A percentile compares a stretch with the other conserved stretches of the same genome.
Evolutionary conservation across 176 grass and related monocot genomes (phyloP).

Genomic region (Panicum miliaceum): DNA sequence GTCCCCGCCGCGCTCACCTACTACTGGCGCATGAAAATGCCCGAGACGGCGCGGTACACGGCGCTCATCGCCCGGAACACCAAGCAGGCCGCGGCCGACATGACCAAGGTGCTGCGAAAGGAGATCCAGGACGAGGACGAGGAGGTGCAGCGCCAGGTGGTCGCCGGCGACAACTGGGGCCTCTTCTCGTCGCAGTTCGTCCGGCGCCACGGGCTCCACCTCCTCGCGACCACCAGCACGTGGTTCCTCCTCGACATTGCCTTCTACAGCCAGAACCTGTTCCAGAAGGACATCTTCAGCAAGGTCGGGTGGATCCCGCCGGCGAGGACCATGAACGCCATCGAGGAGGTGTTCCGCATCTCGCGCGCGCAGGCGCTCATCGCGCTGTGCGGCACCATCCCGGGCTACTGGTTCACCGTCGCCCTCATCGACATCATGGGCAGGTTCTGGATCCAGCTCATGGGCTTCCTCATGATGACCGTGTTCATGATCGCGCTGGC

Average conservation of each 20-base stretch:
- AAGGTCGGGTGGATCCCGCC: conserved; percentile 74
- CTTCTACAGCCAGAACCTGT: conserved; percentile 90
- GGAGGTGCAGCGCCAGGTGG: not conserved
- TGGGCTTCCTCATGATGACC: conserved; percentile 81
- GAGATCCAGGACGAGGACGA: conserved; percentile 49
- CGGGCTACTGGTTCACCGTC: conserved; percentile 89
- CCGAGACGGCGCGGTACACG: conserved; percentile 88
- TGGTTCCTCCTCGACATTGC: conserved; percentile 92
- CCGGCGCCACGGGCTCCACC: conserved; percentile 62
- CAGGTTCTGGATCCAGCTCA: conserved; percentile 74
- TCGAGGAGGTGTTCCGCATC: conserved; percentile 76
- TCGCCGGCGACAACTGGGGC: conserved; percentile 38
- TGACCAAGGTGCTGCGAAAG: conserved; percentile 66
- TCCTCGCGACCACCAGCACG: conserved; percentile 64
- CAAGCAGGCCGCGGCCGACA: conserved; percentile 71
- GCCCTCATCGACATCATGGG: conserved; percentile 72
- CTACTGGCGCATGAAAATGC: conserved; percentile 98
- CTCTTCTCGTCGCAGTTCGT: conserved; percentile 74
- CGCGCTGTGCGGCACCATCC: conserved; percentile 82
- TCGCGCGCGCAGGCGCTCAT: conserved; percentile 67
- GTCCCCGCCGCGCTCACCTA: conserved; percentile 63
- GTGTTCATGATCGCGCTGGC: conserved; percentile 72
- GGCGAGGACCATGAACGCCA: conserved; percentile 63
- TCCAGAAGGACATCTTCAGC: conserved; percentile 93
- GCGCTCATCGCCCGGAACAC: conserved; percentile 70